Conservation (phyloP, 352 stramenopile genomes). For the Phytophthora cryptogea region DNA sequence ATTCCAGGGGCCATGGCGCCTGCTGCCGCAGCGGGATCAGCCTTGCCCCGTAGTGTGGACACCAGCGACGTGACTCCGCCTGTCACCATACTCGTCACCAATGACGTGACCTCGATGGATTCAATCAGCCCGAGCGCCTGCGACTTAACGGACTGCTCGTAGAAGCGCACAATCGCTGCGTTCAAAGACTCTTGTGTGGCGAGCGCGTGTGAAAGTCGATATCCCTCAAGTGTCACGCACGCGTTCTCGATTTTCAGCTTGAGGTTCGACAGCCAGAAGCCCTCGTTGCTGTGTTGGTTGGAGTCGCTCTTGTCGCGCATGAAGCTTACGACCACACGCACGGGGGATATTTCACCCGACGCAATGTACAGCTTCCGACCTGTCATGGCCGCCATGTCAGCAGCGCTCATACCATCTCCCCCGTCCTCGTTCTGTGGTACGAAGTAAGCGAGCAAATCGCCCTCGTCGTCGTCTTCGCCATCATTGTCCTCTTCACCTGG, state of each 20-base stretch:
- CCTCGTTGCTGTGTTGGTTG: conserved; percentile 29
- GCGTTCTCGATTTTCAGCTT: conserved; percentile 89
- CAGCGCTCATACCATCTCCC: conserved; percentile 21
- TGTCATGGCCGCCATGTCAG: conserved; percentile 73
- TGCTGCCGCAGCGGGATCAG: conserved; percentile 50
- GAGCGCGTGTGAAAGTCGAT: conserved; percentile 65
- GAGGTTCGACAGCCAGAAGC: conserved; percentile 83
- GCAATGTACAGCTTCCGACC: conserved; percentile 82
- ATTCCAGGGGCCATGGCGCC: conserved; percentile 28
- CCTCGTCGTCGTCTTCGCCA: conserved; percentile 38
- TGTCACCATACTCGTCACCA: conserved; percentile 83
- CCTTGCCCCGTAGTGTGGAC: conserved; percentile 82
- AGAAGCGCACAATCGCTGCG: conserved; percentile 70
- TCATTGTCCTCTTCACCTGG: conserved; percentile 32
- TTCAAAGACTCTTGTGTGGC: conserved; percentile 76
- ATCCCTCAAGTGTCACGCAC: conserved; percentile 73
- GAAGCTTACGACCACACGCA: conserved; percentile 81
- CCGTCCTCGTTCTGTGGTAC: conserved; percentile 46
- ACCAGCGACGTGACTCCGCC: conserved; percentile 78
- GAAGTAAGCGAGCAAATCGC: conserved; percentile 77
- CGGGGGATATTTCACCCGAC: conserved; percentile 63
- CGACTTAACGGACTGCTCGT: conserved; percentile 82
- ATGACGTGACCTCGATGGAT: conserved; percentile 84
- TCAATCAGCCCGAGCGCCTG: conserved; percentile 84
- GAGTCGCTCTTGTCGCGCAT: conserved; percentile 70